Evolutionary conservation across 805 yeast genomes (phyloP), one percentile per base, ranked within the genome.

Genomic region (Sugiyamaella boreocaroliniensis): DNA sequence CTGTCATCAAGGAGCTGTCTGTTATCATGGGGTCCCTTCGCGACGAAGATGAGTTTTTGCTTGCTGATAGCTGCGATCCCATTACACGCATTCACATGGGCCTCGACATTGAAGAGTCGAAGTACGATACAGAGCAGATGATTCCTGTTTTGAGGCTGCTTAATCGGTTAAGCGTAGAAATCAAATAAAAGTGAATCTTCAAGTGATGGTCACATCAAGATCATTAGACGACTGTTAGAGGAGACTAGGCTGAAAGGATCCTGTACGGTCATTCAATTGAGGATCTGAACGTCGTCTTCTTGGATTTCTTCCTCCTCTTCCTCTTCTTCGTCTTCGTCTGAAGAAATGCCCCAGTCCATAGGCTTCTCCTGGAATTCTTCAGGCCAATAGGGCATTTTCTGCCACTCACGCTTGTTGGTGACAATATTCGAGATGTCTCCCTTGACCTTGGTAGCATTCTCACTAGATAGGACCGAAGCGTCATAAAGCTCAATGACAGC

Each of bases 351-450:
- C 52, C 54, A 54, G 7, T 53, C 54, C 16, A 54, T 61, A 16
- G 53, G 59, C 8, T 43, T 43, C 16, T 54, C 51, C 32, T 53
- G 56, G 55, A 56, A 69, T 58, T 69, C 73, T 4, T 50, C 56
- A 6, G 70, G 68, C 63, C 70, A 64, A 55, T 64, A 65, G 4
- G 64, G 61, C 51, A 47, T 52, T 40, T 59, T 59, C 56, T 65
- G 64, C 73, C 73, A 69, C 8, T 60, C 60, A 15, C 64, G 58
- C 29, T 59, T 57, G 55, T 67, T 63, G 42, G 62, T 56, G 7
- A 69, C 70, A 12, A 69, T 61, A 45, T 68, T 65, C 46, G 61
- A 53, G 54, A 70, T 62, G 12, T 67, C 68, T 10, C 71, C 73
- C 12, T 61, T 56, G 18, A 67, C 58, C 34, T 64, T 66, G 34